Evolutionary conservation across 164 flowering plant species (phyloP), one percentile per base, ranked within the genome.

Genomic region (Chimonanthus praecox): DNA sequence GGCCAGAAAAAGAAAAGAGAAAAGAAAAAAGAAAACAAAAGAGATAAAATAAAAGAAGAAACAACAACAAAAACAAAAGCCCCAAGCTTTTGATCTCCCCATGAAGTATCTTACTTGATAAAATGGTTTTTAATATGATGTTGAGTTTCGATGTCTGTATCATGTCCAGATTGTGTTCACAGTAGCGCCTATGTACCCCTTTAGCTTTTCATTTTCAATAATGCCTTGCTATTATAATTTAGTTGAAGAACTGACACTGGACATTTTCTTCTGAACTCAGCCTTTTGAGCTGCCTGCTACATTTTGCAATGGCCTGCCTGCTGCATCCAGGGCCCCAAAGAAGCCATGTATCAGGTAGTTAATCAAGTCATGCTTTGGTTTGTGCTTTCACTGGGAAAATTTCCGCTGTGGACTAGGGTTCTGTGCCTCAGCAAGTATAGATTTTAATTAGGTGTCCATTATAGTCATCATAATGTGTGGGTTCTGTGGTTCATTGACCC

Each of bases 331-430:
- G 8, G 67, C 69, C 6, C 88, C 74, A 72, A 74, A 80, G 76
- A 87, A 89, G 80, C 89, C 85, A 1, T 79, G 85, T 49, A 89
- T 89, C 74, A 86, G 89, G 92, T 87, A 70, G 69, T 18, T 33
- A 10, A 8, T 54, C 60, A 54, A 54, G 11, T 44, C 46, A 48
- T n/a, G 9, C 10, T 10, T 47, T 50, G 7, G 47, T 64, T 63
- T 63, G 10, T 51, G 58, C 58, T 51, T 51, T 7, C 58, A 51
- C 0, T 7, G 33, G 33, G 33, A 33, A 33, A 33, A 33, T 33
- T 33, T 33, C 33, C 33, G 0, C 33, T 33, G 33, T 33, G 33
- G 33, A 33, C 33, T 33, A 33, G 33, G 33, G 33, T 33, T 33
- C 33, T 33, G 33, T 0, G 33, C 33, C 60, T 54, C 16, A 13